Percentiles rank a stretch among this genome's conserved stretches.
Evolutionary conservation across 1,284 basidiomycete genomes (phyloP).

Genomic region (Leccinum solheimii): DNA sequence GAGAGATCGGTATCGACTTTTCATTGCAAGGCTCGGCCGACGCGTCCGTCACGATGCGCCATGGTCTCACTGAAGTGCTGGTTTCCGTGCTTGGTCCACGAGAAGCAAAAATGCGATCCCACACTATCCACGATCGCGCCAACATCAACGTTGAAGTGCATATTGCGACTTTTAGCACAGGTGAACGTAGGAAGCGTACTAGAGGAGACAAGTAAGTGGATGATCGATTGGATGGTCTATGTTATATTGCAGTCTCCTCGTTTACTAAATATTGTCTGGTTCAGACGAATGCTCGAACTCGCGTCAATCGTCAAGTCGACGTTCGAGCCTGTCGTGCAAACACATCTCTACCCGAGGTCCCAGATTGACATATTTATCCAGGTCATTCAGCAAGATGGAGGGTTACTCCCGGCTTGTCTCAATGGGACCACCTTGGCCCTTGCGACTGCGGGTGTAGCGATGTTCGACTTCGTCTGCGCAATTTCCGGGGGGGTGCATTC

Average conservation of each 20-base stretch:
- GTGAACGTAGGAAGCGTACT: slow-evolving; percentile 72
- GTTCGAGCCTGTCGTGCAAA: slow-evolving; percentile 93
- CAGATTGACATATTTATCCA: slow-evolving; percentile 94
- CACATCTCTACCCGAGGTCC: slow-evolving; percentile 88
- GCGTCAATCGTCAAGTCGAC: slow-evolving; percentile 87
- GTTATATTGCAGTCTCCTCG: slow-evolving; percentile 50
- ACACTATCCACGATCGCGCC: slow-evolving; percentile 80
- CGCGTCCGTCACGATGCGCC: slow-evolving; percentile 81
- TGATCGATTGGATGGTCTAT: slow-evolving; percentile 14
- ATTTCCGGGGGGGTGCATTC: slow-evolving; percentile 76
- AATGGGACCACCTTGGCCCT: slow-evolving; percentile 95
- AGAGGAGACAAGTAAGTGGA: slow-evolving; percentile 90
- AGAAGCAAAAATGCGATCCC: slow-evolving; percentile 77
- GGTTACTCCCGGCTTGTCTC: slow-evolving; percentile 87
- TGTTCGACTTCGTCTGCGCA: slow-evolving; percentile 89
- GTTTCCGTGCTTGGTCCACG: slow-evolving; percentile 90
- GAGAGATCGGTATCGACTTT: slow-evolving; percentile 80
- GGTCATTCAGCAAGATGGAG: slow-evolving; percentile 92
- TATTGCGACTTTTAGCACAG: slow-evolving; percentile 84
- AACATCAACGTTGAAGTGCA: slow-evolving; percentile 85
- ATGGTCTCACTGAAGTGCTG: slow-evolving; percentile 88
- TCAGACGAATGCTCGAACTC: slow-evolving; percentile 86
- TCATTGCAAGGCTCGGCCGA: slow-evolving; percentile 78
- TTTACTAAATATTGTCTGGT: slow-evolving; percentile 4
- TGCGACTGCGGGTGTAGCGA: slow-evolving; percentile 86